Evolutionary conservation across 75 land plant species (phyloP).

Genomic region (Ceratopteris richardii): DNA sequence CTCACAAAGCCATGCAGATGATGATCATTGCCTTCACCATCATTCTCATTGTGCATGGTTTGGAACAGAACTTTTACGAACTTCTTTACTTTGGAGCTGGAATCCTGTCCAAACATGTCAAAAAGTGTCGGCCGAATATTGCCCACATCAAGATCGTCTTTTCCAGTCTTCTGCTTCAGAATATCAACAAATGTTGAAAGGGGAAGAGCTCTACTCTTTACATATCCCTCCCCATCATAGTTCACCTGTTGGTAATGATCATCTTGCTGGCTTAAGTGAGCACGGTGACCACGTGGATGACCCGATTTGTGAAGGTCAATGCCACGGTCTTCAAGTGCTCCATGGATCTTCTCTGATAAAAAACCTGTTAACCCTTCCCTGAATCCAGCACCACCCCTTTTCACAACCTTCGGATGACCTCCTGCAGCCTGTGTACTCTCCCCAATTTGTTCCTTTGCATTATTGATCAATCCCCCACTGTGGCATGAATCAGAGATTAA

Average conservation of each 20-base stretch:
- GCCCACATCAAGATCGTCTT: slow-evolving; percentile 76
- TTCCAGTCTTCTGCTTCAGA: slow-evolving; percentile 80
- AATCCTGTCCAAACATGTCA: slow-evolving; percentile 81
- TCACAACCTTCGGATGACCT: background rate
- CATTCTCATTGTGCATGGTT: slow-evolving; percentile 2
- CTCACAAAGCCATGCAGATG: slow-evolving; percentile 47
- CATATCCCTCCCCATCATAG: slow-evolving; percentile 11
- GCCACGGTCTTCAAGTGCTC: slow-evolving; percentile 29
- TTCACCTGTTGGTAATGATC: background rate
- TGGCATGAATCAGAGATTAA: slow-evolving; percentile 86
- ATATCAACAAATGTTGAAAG: slow-evolving; percentile 71
- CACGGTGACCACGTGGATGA: slow-evolving; percentile 1
- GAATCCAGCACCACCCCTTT: background rate
- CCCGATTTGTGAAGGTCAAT: slow-evolving; percentile 14
- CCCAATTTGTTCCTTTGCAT: slow-evolving; percentile 80
- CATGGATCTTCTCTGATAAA: slow-evolving; percentile 13
- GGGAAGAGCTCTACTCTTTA: slow-evolving; percentile 62
- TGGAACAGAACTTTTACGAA: slow-evolving; percentile 82
- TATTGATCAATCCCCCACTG: slow-evolving; percentile 72
- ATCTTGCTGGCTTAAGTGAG: background rate
- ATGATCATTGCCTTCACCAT: slow-evolving; percentile 30
- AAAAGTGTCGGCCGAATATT: slow-evolving; percentile 79
- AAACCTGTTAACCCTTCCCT: slow-evolving; percentile 18
- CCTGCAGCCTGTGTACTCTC: slow-evolving; percentile 19
- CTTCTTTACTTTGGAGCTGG: slow-evolving; percentile 93